Conservation (phyloP, 1,139 yeast genomes). For the Magnusiomyces suaveolens region DNA sequence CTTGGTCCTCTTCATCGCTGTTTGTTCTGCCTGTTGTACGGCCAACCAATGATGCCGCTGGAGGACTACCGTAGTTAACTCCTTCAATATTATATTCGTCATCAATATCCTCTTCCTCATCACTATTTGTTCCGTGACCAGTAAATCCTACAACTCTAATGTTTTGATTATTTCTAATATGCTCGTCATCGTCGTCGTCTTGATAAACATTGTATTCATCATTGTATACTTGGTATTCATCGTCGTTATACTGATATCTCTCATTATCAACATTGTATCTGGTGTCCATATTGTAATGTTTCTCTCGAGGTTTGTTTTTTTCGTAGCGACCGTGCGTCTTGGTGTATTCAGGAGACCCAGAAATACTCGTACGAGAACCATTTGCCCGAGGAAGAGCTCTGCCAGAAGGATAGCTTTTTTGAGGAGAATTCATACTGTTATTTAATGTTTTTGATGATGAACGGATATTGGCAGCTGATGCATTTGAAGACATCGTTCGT, state of each 20-base stretch:
- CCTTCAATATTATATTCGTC: neutral
- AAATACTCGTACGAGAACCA: neutral
- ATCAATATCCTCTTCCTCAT: neutral
- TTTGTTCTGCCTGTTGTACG: neutral
- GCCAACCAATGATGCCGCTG: neutral
- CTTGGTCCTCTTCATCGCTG: neutral
- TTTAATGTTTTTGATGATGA: neutral
- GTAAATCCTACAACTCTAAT: neutral
- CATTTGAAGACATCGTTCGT: neutral
- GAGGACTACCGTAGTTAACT: neutral
- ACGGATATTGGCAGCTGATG: neutral
- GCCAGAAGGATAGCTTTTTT: neutral
- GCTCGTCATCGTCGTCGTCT: neutral
- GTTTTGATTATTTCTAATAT: neutral
- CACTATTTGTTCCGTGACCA: neutral
- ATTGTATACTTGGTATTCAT: neutral
- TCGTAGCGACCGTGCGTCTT: neutral
- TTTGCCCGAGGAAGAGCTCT: neutral
- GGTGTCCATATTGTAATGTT: neutral
- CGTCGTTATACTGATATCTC: conserved; percentile 20
- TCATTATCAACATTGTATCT: conserved; percentile 21
- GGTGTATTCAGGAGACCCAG: neutral
- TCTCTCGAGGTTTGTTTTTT: neutral
- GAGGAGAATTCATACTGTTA: neutral
- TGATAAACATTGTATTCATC: neutral